A percentile compares a stretch with the other conserved stretches of the same genome.
Conservation (phyloP, 2,329 filamentous ascomycete species). For the Neospermospora avenae region DNA sequence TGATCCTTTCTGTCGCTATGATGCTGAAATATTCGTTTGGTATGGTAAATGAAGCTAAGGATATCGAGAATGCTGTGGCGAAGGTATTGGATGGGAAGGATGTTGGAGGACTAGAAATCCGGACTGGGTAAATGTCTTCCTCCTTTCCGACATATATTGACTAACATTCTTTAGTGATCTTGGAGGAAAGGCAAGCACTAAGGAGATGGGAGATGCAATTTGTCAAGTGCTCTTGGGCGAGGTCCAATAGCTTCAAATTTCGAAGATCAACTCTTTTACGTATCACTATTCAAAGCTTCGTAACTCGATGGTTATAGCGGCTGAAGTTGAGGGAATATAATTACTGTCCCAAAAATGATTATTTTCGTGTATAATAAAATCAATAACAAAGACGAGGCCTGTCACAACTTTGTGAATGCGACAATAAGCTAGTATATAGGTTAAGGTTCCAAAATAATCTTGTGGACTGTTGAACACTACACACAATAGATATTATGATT, state of each 20-base stretch:
- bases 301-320: neutral
- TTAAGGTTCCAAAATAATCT: no score
- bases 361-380: no score
- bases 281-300: neutral
- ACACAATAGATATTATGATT: no score
- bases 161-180: neutral
- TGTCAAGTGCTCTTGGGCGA: neutral
- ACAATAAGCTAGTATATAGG: no score
- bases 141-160: neutral
- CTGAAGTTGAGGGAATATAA: no score
- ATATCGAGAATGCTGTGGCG: constrained; percentile 75
- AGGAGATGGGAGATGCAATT: constrained; percentile 2
- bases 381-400: no score
- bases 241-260: neutral
- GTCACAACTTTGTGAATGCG: no score
- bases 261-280: no score
- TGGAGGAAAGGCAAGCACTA: constrained; percentile 1
- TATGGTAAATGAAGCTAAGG: constrained; percentile 68
- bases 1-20: constrained; percentile 89
- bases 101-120: constrained; percentile 9
- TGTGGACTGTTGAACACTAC: no score
- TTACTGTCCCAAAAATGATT: no score
- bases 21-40: constrained; percentile 88
- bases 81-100: constrained; percentile 63
- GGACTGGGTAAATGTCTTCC: neutral